Conservation (phyloP, 2,329 filamentous ascomycete species). For the Alternaria sp. region DNA sequence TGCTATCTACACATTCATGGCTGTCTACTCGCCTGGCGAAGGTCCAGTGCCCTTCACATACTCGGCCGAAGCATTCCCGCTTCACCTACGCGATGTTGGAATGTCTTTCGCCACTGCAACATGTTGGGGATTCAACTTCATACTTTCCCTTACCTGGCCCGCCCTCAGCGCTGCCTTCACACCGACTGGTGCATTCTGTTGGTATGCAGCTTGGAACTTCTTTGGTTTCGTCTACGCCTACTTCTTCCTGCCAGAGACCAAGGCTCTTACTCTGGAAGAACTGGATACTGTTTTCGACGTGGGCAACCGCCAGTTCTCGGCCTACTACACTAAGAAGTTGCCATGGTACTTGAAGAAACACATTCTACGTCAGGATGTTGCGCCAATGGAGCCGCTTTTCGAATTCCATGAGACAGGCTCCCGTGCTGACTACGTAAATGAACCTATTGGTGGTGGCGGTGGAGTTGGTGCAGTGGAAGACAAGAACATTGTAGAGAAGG, state of each 20-base stretch:
- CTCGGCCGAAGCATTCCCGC: conserved; percentile 56
- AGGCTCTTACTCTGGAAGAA: conserved; percentile 42
- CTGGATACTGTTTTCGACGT: conserved; percentile 45
- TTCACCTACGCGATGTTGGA: conserved; percentile 55
- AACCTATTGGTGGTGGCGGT: conserved; percentile 8
- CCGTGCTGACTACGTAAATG: not conserved
- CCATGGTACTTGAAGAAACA: conserved; percentile 51
- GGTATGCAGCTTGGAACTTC: conserved; percentile 66
- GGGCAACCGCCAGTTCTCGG: conserved; percentile 33
- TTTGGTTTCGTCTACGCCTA: conserved; percentile 58
- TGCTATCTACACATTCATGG: conserved; percentile 50
- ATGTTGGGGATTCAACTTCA: conserved; percentile 67
- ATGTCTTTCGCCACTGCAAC: conserved; percentile 60
- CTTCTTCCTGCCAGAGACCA: conserved; percentile 44
- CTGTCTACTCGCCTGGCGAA: conserved; percentile 51
- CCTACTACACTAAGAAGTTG: conserved; percentile 42
- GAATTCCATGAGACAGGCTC: conserved; percentile 29
- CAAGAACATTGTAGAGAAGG: conserved; percentile 16
- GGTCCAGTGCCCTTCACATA: conserved; percentile 49
- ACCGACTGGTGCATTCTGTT: conserved; percentile 63
- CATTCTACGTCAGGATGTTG: conserved; percentile 41
- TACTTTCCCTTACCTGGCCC: conserved; percentile 64
- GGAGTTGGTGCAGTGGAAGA: conserved; percentile 3
- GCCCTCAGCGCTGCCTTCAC: conserved; percentile 59
- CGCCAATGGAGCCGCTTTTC: conserved; percentile 37